Evolutionary conservation across 2,329 filamentous ascomycete species (phyloP).

Genomic region (Fusarium newnesense): DNA sequence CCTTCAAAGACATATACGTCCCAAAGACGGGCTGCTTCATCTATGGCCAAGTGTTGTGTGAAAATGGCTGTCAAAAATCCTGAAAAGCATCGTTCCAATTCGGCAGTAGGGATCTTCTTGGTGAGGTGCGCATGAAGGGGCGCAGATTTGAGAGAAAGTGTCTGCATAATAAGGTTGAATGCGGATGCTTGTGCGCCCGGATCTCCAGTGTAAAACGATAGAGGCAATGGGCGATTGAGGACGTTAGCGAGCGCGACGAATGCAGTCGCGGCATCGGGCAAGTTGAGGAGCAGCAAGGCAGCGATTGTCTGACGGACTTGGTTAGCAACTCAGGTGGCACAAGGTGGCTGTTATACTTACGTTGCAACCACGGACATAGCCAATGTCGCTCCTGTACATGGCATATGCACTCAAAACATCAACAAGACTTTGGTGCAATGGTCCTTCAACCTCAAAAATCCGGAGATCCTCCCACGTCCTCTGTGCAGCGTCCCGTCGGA

Average conservation of each 20-base stretch:
- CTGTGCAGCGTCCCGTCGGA: conserved; percentile 70
- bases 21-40: conserved; percentile 79
- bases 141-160: conserved; percentile 71
- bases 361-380: conserved; percentile 79
- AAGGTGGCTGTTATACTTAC: conserved; percentile 59
- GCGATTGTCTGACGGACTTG: conserved; percentile 68
- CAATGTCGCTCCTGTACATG: conserved; percentile 85
- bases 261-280: conserved; percentile 69
- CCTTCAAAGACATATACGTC: conserved; percentile 87
- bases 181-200: conserved; percentile 73
- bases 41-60: conserved; percentile 70
- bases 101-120: conserved; percentile 56
- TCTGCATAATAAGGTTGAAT: conserved; percentile 75
- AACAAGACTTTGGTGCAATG: conserved; percentile 73
- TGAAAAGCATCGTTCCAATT: conserved; percentile 65
- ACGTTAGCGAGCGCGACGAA: conserved; percentile 81
- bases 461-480: conserved; percentile 76
- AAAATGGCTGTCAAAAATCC: conserved; percentile 73
- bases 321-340: conserved; percentile 30
- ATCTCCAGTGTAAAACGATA: conserved; percentile 80
- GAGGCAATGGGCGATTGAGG: conserved; percentile 77
- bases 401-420: conserved; percentile 82
- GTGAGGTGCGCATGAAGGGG: conserved; percentile 73
- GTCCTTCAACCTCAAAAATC: conserved; percentile 75
- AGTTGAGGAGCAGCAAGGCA: conserved; percentile 77